Evolutionary conservation across 257 asterid species (phyloP), one percentile per base, ranked within the genome.

Genomic region (Solanum okadae): DNA sequence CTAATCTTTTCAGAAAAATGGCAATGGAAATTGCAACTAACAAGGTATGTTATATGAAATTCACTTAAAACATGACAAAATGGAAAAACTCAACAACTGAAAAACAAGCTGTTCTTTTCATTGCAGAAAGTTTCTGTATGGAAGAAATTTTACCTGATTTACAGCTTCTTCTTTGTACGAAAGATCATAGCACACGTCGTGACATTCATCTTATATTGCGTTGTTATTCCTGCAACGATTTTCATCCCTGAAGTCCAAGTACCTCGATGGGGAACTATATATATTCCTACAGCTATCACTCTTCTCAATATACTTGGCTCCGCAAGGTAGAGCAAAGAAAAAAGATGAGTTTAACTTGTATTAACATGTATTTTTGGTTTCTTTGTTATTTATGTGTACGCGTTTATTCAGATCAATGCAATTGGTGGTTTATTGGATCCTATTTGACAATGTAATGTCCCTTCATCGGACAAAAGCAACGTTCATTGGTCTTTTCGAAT

Each of bases 1-100:
- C 99, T 40, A 96, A 97, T 91, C 92, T 97, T 1, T 95, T 97
- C 79, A 88, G 96, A 35, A 97, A 97, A 93, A 95, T 96, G 99
- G 84, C 92, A 22, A 73, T 89, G 44, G 99, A 97, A 72, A 97
- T 97, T 18, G 87, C 95, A 16, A 93, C 89, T 87, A 97, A 96
- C 90, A 94, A 94, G 98, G 99, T 97, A 49, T 31, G 70, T 4
- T 82, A 70, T 29, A 68, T 29, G 44, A 31, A 5, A 31, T 29
- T 49, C 86, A 81, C 31, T 29, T 81, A 23, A 38, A 25, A 79
- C 85, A 46, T 81, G 86, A 46, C 9, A 46, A 13, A 46, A 49
- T 29, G 20, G 7, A 46, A 46, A 29, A 46, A 10, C 22, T 27
- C 42, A 29, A 81, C 42, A 10, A 29, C 70, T 46, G 44, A 78